Conservation (phyloP, 148 eudicot genomes). For the Vaccinium myrtillus region DNA sequence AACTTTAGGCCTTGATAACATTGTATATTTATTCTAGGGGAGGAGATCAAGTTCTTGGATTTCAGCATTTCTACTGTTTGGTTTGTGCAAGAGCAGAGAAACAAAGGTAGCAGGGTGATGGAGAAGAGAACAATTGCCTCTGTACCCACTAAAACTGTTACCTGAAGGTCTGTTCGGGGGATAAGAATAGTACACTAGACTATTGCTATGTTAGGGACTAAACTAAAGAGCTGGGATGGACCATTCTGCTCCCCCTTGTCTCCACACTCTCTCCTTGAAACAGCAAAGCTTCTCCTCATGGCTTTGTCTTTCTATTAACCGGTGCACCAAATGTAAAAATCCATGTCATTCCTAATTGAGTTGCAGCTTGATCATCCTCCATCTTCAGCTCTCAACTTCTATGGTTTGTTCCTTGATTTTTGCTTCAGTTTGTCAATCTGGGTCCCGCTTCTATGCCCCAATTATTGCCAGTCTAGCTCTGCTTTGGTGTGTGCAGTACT, state of each 20-base stretch:
- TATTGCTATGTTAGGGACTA: too few relatives aligned
- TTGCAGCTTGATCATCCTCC: slow-evolving; percentile 7
- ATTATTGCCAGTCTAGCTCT: not conserved
- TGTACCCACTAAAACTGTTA: not conserved
- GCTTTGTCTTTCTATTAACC: not conserved
- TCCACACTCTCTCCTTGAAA: not conserved
- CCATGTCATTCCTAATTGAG: not conserved
- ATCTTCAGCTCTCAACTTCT: not conserved
- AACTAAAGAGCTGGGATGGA: not conserved
- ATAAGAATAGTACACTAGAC: not conserved
- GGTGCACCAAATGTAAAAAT: not conserved
- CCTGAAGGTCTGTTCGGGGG: not conserved
- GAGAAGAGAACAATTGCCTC: not conserved
- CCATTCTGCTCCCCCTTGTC: not conserved
- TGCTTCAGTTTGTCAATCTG: not conserved
- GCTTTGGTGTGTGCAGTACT: not conserved
- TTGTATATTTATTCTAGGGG: not conserved
- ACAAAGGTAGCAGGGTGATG: too few relatives aligned
- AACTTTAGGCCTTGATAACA: not conserved
- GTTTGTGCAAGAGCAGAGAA: not conserved
- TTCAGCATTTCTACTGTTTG: slow-evolving; percentile 3
- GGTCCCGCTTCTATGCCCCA: not conserved
- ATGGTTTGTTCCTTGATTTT: not conserved
- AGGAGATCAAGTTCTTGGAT: not conserved
- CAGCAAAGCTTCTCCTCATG: not conserved